Conservation (phyloP, 2,329 filamentous ascomycete genomes). For the Blastomyces emzantsi region DNA sequence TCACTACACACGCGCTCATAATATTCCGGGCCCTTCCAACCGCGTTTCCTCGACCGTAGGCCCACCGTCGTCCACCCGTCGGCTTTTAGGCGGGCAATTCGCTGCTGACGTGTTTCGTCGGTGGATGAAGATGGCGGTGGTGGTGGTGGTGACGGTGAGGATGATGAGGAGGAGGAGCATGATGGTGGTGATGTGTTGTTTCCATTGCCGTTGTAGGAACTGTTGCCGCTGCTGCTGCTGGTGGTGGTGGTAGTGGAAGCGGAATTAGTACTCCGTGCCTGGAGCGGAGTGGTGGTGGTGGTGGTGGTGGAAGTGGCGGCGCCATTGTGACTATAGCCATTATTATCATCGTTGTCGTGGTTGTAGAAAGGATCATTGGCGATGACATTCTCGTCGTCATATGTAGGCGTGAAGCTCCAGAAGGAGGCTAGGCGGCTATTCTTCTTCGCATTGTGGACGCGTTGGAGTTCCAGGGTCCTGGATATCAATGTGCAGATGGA, state of each 20-base stretch:
- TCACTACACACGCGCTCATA: conserved; percentile 31
- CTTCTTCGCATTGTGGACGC: conserved; percentile 19
- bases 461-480: conserved; percentile 18
- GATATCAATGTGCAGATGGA: conserved; percentile 6
- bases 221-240: not conserved
- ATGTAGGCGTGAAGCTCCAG: conserved; percentile 31
- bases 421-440: conserved; percentile 29
- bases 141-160: not conserved
- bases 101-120: conserved; percentile 20
- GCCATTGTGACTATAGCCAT: not conserved
- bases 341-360: not conserved
- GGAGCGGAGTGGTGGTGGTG: too few species aligned
- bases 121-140: not conserved
- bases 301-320: not conserved
- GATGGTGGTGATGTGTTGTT: not conserved
- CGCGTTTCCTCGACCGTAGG: conserved; percentile 23
- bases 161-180: not conserved
- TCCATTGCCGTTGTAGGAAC: not conserved
- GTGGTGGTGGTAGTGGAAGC: not conserved
- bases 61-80: conserved; percentile 34
- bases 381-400: conserved; percentile 13
- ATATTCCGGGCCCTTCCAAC: conserved; percentile 31
- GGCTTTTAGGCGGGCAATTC: conserved; percentile 28
- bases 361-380: conserved; percentile 3
- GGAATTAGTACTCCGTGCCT: not conserved